Conservation (phyloP, 495 filamentous ascomycete species). For the Niebla homalea region DNA sequence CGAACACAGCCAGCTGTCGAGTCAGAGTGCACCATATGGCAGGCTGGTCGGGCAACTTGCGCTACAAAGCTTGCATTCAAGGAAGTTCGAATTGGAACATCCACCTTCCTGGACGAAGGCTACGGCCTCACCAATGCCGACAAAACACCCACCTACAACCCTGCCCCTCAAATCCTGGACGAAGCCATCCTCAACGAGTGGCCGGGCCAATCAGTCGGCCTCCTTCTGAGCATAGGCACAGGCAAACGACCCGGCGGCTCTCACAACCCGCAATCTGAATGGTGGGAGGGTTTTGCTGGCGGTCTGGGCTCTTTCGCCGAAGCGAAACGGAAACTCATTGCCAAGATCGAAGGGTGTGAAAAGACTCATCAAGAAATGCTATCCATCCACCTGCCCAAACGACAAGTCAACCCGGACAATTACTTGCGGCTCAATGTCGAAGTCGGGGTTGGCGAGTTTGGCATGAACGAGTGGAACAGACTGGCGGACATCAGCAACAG, state of each 20-base stretch:
- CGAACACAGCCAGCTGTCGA: constrained; percentile 79
- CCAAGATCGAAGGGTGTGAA: constrained; percentile 92
- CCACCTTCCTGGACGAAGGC: constrained; percentile 87
- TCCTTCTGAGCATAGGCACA: constrained; percentile 84
- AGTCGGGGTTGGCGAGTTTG: constrained; percentile 92
- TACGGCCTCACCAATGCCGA: constrained; percentile 34
- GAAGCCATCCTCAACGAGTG: constrained; percentile 88
- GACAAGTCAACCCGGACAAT: constrained; percentile 72
- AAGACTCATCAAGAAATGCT: constrained; percentile 77
- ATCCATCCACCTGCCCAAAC: constrained; percentile 57
- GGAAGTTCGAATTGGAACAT: constrained; percentile 85
- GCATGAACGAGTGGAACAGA: constrained; percentile 96
- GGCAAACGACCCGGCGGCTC: constrained; percentile 71
- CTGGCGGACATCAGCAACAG: constrained; percentile 86
- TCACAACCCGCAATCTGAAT: constrained; percentile 52
- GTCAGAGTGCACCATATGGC: constrained; percentile 86
- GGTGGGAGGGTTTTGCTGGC: constrained; percentile 88
- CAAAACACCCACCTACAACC: constrained; percentile 58
- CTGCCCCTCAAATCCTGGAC: constrained; percentile 69
- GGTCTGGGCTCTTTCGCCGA: constrained; percentile 74
- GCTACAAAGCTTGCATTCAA: constrained; percentile 92
- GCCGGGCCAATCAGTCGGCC: constrained; percentile 80
- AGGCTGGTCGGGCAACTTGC: constrained; percentile 88
- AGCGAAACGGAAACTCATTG: constrained; percentile 64
- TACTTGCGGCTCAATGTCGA: constrained; percentile 98